A percentile compares a stretch with the other conserved stretches of the same genome.
Evolutionary conservation across 1,284 basidiomycete genomes (phyloP).

Genomic region (Trichosporon ovoides): DNA sequence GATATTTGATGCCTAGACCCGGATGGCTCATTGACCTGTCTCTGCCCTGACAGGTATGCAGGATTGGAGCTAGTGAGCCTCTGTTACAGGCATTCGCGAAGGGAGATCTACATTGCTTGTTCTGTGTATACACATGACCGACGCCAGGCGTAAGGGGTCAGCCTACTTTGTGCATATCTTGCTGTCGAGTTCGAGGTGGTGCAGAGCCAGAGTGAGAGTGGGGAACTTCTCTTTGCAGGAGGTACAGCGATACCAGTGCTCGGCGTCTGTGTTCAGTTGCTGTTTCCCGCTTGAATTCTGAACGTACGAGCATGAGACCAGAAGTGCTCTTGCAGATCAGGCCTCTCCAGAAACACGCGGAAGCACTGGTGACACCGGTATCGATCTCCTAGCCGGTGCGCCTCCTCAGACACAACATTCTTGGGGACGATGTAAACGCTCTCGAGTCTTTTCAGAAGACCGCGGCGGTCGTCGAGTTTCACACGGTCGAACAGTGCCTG

Average conservation of each 20-base stretch:
- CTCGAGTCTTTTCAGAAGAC: not conserved
- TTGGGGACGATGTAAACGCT: not conserved
- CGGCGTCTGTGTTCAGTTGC: not conserved
- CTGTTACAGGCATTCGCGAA: too few relatives aligned
- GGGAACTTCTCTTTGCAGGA: not conserved
- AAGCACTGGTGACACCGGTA: not conserved
- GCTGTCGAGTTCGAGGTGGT: not conserved
- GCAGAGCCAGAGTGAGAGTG: not conserved
- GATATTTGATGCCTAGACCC: too few relatives aligned
- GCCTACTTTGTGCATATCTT: not conserved
- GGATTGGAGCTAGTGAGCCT: too few relatives aligned
- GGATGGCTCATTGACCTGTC: too few relatives aligned
- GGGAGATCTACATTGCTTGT: not conserved
- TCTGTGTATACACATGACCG: not conserved
- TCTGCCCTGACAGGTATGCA: too few relatives aligned
- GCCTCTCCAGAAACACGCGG: not conserved
- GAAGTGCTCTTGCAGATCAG: not conserved
- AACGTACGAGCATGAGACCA: constrained; percentile 3
- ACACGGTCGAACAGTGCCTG: not conserved
- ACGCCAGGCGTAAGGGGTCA: not conserved
- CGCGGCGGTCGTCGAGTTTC: not conserved
- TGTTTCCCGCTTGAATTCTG: not conserved
- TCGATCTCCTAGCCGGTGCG: not conserved
- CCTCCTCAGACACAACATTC: not conserved
- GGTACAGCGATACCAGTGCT: not conserved